A percentile compares a stretch with the other conserved stretches of the same genome.
Conservation (phyloP, 2,329 filamentous ascomycete genomes). For the Colletotrichum theobromicola region DNA sequence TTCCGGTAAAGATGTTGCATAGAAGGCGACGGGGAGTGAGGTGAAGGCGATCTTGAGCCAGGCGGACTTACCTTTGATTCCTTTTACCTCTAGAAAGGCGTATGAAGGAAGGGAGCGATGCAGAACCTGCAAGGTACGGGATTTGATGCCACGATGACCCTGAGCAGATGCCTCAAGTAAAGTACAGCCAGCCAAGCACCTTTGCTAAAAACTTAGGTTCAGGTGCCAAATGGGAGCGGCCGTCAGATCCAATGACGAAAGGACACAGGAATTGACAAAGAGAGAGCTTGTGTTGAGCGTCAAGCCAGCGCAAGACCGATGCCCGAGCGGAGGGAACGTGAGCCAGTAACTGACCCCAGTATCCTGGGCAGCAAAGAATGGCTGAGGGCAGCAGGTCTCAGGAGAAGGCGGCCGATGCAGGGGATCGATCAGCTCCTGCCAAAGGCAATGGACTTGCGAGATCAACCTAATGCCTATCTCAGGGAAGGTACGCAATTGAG, state of each 20-base stretch:
- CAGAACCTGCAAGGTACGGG: not conserved
- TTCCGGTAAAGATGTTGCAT: not conserved
- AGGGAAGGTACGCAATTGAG: not conserved
- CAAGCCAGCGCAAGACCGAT: not conserved
- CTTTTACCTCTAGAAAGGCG: conserved; percentile 1
- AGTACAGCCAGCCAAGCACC: not conserved
- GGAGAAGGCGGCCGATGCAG: not conserved
- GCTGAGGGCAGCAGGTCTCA: not conserved
- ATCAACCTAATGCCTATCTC: not conserved
- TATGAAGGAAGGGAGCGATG: not conserved
- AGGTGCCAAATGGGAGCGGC: not conserved
- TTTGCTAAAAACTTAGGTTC: not conserved
- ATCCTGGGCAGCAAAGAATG: not conserved
- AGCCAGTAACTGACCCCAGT: not conserved
- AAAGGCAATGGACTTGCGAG: not conserved
- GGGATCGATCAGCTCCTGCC: not conserved
- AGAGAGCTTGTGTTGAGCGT: not conserved
- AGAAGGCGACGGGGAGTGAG: not conserved
- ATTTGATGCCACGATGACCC: not conserved
- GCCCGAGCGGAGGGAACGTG: conserved; percentile 16
- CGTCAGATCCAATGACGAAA: not conserved
- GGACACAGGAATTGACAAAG: not conserved
- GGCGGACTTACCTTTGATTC: not conserved
- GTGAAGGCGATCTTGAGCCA: not conserved
- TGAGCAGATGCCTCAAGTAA: not conserved